A percentile compares a stretch with the other conserved stretches of the same genome.
Conservation (phyloP, 495 filamentous ascomycete species). For the Trichoderma virens region DNA sequence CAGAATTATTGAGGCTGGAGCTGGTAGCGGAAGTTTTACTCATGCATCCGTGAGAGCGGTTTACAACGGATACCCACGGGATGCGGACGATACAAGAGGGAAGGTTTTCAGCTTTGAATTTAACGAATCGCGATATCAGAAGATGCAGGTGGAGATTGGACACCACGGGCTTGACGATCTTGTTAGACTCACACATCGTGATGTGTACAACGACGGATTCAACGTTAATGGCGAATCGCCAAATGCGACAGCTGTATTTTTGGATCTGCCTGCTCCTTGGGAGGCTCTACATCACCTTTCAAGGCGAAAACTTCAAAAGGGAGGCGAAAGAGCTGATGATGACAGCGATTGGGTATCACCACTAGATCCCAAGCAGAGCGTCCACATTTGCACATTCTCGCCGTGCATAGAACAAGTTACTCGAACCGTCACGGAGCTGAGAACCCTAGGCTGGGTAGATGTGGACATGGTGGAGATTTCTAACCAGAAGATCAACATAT, state of each 20-base stretch:
- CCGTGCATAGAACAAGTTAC: slow-evolving; percentile 95
- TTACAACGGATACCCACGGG: slow-evolving; percentile 66
- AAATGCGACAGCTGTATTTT: slow-evolving; percentile 73
- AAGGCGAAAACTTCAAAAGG: slow-evolving; percentile 35
- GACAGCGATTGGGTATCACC: slow-evolving; percentile 47
- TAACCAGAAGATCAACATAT: slow-evolving; percentile 68
- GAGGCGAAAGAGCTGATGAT: slow-evolving; percentile 12
- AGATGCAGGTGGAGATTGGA: slow-evolving; percentile 63
- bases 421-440: slow-evolving; percentile 68
- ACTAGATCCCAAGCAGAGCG: slow-evolving; percentile 57
- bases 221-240: slow-evolving; percentile 49
- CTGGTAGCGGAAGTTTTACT: slow-evolving; percentile 91
- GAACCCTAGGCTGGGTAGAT: slow-evolving; percentile 76
- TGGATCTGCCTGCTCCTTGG: slow-evolving; percentile 92
- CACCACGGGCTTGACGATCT: slow-evolving; percentile 65
- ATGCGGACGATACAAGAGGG: slow-evolving; percentile 42
- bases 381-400: slow-evolving; percentile 84
- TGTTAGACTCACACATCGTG: slow-evolving; percentile 78
- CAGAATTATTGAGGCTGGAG: slow-evolving; percentile 83
- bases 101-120: slow-evolving; percentile 93
- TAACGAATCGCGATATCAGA: slow-evolving; percentile 66
- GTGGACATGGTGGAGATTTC: slow-evolving; percentile 86
- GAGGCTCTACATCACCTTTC: slow-evolving; percentile 79
- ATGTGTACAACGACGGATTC: slow-evolving; percentile 88
- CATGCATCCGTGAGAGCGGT: slow-evolving; percentile 83